phyloP scores from a whole-genome alignment of 1,139 yeast genomes.

The Blastobotrys capitulatus region DNA sequence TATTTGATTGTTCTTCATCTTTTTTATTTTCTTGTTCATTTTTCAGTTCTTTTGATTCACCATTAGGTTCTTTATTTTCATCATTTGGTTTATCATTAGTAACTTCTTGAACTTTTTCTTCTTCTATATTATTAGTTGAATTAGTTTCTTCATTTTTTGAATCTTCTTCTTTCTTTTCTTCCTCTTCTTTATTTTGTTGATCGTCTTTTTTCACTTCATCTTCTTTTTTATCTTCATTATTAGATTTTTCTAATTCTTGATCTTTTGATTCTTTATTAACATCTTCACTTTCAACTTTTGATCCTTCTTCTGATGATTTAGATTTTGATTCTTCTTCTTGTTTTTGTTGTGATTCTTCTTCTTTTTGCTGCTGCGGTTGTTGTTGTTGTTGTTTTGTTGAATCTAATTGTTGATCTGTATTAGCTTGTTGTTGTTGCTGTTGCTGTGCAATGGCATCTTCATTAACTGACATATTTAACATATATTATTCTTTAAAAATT shows the following conservation, averaged over 20 bases:
- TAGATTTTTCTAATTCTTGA: neutral
- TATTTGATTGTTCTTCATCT: neutral
- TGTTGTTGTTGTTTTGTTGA: neutral
- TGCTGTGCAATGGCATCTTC: constrained; percentile 1
- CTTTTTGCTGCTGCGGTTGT: neutral
- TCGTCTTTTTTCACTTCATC: neutral
- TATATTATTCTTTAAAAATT: too few relatives aligned
- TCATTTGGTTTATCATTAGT: neutral
- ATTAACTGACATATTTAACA: constrained; percentile 1
- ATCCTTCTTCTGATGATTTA: too few relatives aligned
- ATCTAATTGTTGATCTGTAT: too few relatives aligned
- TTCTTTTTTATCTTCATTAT: neutral
- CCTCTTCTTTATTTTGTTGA: neutral
- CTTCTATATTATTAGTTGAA: neutral
- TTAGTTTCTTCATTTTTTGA: neutral
- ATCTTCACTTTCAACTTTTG: too few relatives aligned
- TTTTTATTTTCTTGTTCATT: neutral
- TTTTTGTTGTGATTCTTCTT: too few relatives aligned
- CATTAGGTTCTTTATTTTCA: neutral
- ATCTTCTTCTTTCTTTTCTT: neutral
- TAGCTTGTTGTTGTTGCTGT: neutral
- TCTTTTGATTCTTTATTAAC: too few relatives aligned
- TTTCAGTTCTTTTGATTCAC: neutral
- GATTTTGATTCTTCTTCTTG: too few relatives aligned
- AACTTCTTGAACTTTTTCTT: neutral